These are phyloP conservation scores for Globisporangium orthogonon DNA, from an alignment of 352 stramenopile species.

Conservation along the genomic window DNA sequence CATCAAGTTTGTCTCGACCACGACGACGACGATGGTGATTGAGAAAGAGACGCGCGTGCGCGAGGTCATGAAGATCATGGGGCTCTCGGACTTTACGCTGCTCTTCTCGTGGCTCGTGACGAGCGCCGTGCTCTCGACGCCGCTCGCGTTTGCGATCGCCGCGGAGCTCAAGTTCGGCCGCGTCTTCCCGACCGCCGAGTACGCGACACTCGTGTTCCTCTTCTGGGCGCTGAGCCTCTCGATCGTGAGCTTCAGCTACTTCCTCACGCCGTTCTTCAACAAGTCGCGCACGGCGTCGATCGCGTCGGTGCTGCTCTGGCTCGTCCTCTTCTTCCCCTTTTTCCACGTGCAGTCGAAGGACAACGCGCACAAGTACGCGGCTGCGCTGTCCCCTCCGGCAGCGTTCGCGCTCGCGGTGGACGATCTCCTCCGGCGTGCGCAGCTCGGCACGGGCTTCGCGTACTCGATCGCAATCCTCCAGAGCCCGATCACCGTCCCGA, in stretches of 20 bases:
- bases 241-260: slow-evolving; percentile 63
- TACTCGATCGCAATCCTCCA: slow-evolving; percentile 41
- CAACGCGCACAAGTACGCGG: slow-evolving; percentile 39
- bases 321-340: slow-evolving; percentile 71
- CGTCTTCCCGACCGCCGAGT: slow-evolving; percentile 56
- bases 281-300: slow-evolving; percentile 58
- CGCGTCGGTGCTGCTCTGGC: slow-evolving; percentile 58
- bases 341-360: slow-evolving; percentile 48
- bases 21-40: slow-evolving; percentile 63
- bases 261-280: slow-evolving; percentile 61
- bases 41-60: slow-evolving; percentile 77
- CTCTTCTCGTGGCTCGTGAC: slow-evolving; percentile 62
- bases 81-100: slow-evolving; percentile 51
- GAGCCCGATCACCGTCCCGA: slow-evolving; percentile 36
- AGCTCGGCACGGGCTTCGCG: slow-evolving; percentile 52
- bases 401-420: slow-evolving; percentile 66
- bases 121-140: slow-evolving; percentile 38
- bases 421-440: slow-evolving; percentile 44
- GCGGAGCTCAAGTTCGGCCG: slow-evolving; percentile 57
- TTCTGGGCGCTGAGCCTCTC: slow-evolving; percentile 56
- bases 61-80: slow-evolving; percentile 85
- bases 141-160: slow-evolving; percentile 35
- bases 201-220: slow-evolving; percentile 53
- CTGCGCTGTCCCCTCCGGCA: slow-evolving; percentile 48
- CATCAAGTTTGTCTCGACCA: slow-evolving; percentile 55